Percentiles rank a stretch among this genome's conserved stretches.
These are phyloP conservation scores for Colletotrichum spaethianum DNA, from an alignment of 2,329 filamentous ascomycete genomes.

Conservation along the genomic window DNA sequence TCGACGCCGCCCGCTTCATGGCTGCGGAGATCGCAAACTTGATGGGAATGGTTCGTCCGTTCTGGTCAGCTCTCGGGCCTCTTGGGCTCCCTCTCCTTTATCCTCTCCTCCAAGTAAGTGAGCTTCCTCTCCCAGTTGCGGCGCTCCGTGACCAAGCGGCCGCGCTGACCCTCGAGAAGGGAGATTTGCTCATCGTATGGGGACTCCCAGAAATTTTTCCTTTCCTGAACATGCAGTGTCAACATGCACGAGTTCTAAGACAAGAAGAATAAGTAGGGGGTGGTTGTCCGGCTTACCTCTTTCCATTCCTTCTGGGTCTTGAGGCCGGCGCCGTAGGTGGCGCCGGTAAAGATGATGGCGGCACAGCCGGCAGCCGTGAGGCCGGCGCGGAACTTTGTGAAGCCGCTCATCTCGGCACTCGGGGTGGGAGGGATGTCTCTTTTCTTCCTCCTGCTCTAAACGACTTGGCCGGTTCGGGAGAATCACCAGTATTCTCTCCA, in stretches of 20 bases:
- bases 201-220: conserved; percentile 54
- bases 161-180: conserved; percentile 59
- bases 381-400: conserved; percentile 45
- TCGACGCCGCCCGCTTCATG: not conserved
- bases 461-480: not conserved
- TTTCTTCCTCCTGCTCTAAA: not conserved
- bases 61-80: conserved; percentile 23
- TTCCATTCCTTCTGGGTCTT: conserved; percentile 64
- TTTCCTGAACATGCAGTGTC: conserved; percentile 46
- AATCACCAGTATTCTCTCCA: conserved; percentile 49
- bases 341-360: conserved; percentile 62
- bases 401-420: conserved; percentile 27
- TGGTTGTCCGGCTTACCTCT: conserved; percentile 51
- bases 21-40: not conserved
- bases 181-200: conserved; percentile 61
- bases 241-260: not conserved
- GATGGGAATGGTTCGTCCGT: not conserved
- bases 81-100: conserved; percentile 53
- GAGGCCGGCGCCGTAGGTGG: conserved; percentile 64
- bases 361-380: conserved; percentile 59
- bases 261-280: not conserved
- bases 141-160: conserved; percentile 55
- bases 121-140: conserved; percentile 59
- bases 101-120: conserved; percentile 55
- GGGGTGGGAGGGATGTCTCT: not conserved